A percentile compares a stretch with the other conserved stretches of the same genome.
These are phyloP conservation scores for Fusarium piperis DNA, from an alignment of 2,329 filamentous ascomycete genomes.

Conservation along the genomic window DNA sequence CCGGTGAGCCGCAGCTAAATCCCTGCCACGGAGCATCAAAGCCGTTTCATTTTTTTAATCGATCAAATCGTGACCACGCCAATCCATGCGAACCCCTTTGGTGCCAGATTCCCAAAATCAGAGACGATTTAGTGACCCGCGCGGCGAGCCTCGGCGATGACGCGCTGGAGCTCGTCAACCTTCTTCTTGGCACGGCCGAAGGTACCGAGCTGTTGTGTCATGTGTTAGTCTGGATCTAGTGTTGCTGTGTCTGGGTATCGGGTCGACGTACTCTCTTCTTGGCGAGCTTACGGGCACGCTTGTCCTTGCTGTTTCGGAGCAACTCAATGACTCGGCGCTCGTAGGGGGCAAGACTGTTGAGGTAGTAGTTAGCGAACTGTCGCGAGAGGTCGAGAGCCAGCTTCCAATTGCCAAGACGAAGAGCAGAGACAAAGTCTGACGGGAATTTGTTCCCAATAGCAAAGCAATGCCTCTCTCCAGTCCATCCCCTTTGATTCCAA, in stretches of 20 bases:
- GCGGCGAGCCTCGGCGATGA: slow-evolving; percentile 94
- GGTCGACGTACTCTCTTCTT: slow-evolving; percentile 91
- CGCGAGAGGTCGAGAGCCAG: neutral
- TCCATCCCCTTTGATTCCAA: neutral
- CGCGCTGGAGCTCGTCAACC: slow-evolving; percentile 98
- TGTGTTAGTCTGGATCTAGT: slow-evolving; percentile 37
- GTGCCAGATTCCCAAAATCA: slow-evolving; percentile 43
- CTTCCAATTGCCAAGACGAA: neutral
- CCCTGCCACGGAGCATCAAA: slow-evolving; percentile 46
- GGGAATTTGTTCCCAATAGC: neutral
- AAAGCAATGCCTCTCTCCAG: neutral
- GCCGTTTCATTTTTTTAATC: slow-evolving; percentile 43
- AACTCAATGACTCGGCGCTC: slow-evolving; percentile 99
- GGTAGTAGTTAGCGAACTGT: slow-evolving; percentile 40
- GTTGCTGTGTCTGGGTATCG: neutral
- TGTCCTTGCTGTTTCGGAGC: slow-evolving; percentile 99
- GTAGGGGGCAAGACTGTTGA: slow-evolving; percentile 81
- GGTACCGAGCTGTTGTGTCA: slow-evolving; percentile 80
- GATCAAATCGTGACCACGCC: slow-evolving; percentile 50
- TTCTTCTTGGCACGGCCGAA: slow-evolving; percentile 99
- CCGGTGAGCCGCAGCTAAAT: slow-evolving; percentile 46
- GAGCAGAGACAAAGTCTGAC: neutral
- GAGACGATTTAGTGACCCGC: slow-evolving; percentile 63
- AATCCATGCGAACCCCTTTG: slow-evolving; percentile 47
- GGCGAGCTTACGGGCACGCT: slow-evolving; percentile 97